Percentiles rank a stretch among this genome's conserved stretches.
Conservation (phyloP, 331 rosid genomes). For the Quercus lobata region DNA sequence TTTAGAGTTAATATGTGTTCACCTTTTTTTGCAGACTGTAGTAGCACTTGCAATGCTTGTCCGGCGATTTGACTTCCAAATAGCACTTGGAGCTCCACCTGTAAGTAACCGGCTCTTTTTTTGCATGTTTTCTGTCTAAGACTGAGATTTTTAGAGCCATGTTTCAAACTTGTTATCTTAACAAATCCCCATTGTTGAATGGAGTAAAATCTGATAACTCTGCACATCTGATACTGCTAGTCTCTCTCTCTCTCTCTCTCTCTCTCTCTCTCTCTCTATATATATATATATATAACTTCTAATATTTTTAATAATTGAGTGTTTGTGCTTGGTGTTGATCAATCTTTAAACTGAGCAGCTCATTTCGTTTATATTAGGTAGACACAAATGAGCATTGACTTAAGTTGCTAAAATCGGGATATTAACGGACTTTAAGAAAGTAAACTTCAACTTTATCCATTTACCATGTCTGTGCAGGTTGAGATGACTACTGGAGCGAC, state of each 20-base stretch:
- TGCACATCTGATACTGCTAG: not conserved
- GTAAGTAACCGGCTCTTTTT: slow-evolving; percentile 34
- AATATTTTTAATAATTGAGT: no score
- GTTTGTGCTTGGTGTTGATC: no score
- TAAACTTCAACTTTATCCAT: not conserved
- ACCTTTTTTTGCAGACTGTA: slow-evolving; percentile 49
- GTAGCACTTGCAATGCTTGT: slow-evolving; percentile 95
- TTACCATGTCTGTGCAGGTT: slow-evolving; percentile 51
- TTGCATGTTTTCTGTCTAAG: not conserved
- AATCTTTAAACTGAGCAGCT: not conserved
- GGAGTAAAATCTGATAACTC: not conserved
- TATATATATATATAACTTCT: not conserved
- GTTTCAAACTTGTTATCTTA: slow-evolving; percentile 8
- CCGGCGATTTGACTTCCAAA: slow-evolving; percentile 75
- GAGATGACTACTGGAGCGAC: slow-evolving; percentile 98
- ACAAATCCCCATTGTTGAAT: not conserved
- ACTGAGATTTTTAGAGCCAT: not conserved
- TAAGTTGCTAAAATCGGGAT: not conserved
- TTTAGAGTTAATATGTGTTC: not conserved
- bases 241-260: not conserved
- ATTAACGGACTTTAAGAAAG: not conserved
- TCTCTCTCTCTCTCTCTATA: not conserved
- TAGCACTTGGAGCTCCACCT: slow-evolving; percentile 88
- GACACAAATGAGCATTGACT: not conserved
- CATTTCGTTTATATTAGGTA: not conserved